Conservation (phyloP, 768 basidiomycete species). For the Naganishia vaughanmartiniae region DNA sequence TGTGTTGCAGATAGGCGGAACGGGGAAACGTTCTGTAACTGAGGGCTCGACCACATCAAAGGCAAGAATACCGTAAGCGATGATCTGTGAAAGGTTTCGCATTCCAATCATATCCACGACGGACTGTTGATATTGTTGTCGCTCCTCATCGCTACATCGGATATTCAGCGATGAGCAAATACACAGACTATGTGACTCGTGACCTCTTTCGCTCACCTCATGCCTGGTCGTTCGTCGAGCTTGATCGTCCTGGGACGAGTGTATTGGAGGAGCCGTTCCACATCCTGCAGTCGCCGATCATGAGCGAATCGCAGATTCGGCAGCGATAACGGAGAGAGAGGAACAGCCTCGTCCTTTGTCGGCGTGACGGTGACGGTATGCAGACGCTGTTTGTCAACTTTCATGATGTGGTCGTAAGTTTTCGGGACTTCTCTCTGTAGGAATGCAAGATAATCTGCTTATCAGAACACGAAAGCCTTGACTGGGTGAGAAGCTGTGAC, state of each 20-base stretch:
- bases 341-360: conserved; percentile 30
- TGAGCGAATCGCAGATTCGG: conserved; percentile 80
- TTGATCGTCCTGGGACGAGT: conserved; percentile 66
- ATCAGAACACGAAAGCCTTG: not conserved
- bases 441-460: too few relatives aligned
- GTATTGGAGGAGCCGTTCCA: conserved; percentile 83
- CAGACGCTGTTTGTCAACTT: not conserved
- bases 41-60: conserved; percentile 76
- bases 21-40: conserved; percentile 53
- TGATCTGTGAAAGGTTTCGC: conserved; percentile 81
- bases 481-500: not conserved
- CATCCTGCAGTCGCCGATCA: conserved; percentile 86
- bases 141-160: conserved; percentile 69
- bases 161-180: conserved; percentile 29
- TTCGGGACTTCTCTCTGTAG: not conserved
- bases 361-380: conserved; percentile 8
- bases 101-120: conserved; percentile 77
- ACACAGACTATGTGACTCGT: not conserved
- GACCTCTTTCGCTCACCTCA: conserved; percentile 58
- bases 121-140: conserved; percentile 77
- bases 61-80: conserved; percentile 88
- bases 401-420: conserved; percentile 10
- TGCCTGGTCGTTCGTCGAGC: conserved; percentile 65
- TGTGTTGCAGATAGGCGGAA: conserved; percentile 49
- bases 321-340: conserved; percentile 39